Conservation (phyloP, 2,329 filamentous ascomycete genomes). For the Pezicula carpinea region DNA sequence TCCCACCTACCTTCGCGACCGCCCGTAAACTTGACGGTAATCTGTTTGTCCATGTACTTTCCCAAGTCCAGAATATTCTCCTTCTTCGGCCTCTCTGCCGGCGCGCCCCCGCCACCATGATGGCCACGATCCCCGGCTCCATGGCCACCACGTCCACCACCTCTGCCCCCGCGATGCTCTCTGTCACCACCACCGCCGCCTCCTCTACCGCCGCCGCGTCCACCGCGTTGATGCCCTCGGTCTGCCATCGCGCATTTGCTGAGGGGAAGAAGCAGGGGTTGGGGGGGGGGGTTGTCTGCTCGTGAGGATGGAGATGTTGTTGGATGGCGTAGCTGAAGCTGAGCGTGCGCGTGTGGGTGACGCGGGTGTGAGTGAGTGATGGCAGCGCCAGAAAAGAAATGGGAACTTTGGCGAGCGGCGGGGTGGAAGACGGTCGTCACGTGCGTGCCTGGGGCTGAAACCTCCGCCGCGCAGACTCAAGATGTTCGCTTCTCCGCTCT, state of each 20-base stretch:
- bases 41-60: constrained; percentile 96
- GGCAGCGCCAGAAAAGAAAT: too few relatives aligned
- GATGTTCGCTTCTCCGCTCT: not conserved
- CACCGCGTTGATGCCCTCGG: constrained; percentile 14
- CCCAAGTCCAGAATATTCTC: constrained; percentile 94
- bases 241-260: constrained; percentile 11
- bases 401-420: too few relatives aligned
- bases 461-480: not conserved
- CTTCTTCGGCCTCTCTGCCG: constrained; percentile 84
- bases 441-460: not conserved
- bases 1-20: constrained; percentile 71
- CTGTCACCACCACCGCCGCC: constrained; percentile 33
- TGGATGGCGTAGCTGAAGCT: too few relatives aligned
- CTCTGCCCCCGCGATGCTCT: constrained; percentile 20
- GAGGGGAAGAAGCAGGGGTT: not conserved
- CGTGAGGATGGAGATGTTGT: not conserved
- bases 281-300: not conserved
- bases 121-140: constrained; percentile 38
- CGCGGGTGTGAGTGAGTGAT: too few relatives aligned
- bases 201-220: constrained; percentile 24
- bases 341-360: not conserved
- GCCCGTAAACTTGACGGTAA: constrained; percentile 94
- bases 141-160: constrained; percentile 24
- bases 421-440: too few relatives aligned
- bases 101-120: constrained; percentile 42